Conservation (phyloP, 192 early-diverging fungal species). For the Linnemannia zychae region DNA sequence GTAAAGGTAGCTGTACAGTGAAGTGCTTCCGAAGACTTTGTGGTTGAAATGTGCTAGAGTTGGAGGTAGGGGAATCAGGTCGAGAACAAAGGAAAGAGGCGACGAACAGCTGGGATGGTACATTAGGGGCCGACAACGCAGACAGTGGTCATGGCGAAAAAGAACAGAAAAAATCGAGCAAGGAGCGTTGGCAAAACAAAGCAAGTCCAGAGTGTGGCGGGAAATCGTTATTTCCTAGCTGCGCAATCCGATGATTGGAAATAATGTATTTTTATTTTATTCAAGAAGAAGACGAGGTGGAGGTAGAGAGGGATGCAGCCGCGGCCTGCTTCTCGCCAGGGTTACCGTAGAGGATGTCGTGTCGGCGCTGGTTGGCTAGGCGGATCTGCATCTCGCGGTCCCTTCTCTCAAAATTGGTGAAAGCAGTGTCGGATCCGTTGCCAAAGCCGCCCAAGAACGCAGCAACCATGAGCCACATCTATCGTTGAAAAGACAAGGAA, state of each 20-base stretch:
- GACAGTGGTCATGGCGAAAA: not conserved
- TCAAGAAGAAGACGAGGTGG: not conserved
- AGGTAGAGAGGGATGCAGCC: conserved; percentile 11
- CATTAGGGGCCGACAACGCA: not conserved
- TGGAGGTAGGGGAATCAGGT: not conserved
- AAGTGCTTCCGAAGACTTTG: not conserved
- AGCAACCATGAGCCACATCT: conserved; percentile 50
- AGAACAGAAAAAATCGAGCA: not conserved
- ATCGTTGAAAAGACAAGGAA: not conserved
- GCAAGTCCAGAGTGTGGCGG: too few species aligned
- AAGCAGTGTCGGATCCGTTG: conserved; percentile 47
- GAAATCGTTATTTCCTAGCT: too few species aligned
- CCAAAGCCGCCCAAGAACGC: conserved; percentile 50
- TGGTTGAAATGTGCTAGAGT: not conserved
- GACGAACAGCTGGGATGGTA: not conserved
- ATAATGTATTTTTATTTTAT: too few species aligned
- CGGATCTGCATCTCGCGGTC: conserved; percentile 49
- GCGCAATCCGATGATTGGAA: too few species aligned
- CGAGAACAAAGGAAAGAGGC: not conserved
- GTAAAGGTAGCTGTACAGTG: not conserved
- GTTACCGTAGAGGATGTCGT: conserved; percentile 41
- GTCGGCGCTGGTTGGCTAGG: conserved; percentile 28
- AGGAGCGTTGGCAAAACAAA: not conserved
- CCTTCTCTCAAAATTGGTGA: conserved; percentile 50
- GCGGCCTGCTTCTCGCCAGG: conserved; percentile 26